phyloP scores from a whole-genome alignment of 176 grass and related monocot species.

The Microstegium vimineum region DNA sequence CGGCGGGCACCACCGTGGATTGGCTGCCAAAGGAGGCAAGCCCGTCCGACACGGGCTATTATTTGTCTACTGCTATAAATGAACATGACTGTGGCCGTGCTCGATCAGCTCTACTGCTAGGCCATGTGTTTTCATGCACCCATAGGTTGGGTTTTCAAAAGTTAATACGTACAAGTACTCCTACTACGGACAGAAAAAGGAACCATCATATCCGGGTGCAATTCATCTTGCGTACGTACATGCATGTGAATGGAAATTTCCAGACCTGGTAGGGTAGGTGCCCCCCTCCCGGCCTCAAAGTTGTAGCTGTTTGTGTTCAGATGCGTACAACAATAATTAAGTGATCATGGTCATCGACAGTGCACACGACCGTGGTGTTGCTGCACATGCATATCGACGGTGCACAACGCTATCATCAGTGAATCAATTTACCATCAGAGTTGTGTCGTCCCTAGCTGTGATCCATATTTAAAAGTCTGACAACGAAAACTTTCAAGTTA shows the following conservation, averaged over 20 bases:
- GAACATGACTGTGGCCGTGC: neutral
- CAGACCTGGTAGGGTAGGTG: neutral
- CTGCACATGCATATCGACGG: neutral
- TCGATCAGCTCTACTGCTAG: neutral
- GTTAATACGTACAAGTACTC: neutral
- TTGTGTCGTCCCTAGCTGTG: too few species aligned
- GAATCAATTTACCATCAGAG: neutral
- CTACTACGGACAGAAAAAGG: neutral
- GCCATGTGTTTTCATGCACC: neutral
- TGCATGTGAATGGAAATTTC: neutral
- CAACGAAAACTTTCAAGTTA: neutral
- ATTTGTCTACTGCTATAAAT: neutral
- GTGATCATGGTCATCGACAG: neutral
- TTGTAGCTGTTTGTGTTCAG: neutral
- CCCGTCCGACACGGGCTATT: neutral
- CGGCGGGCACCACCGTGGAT: neutral
- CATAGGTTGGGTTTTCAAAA: neutral
- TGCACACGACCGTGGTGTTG: neutral
- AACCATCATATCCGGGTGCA: neutral
- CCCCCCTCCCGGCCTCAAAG: too few species aligned
- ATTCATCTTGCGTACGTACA: neutral
- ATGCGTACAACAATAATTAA: neutral
- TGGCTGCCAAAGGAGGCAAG: neutral
- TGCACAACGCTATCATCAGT: neutral
- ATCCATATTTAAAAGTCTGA: neutral